Base-by-base conservation (phyloP, 257 asterid genomes). In the Oldenlandia corymbosa region DNA sequence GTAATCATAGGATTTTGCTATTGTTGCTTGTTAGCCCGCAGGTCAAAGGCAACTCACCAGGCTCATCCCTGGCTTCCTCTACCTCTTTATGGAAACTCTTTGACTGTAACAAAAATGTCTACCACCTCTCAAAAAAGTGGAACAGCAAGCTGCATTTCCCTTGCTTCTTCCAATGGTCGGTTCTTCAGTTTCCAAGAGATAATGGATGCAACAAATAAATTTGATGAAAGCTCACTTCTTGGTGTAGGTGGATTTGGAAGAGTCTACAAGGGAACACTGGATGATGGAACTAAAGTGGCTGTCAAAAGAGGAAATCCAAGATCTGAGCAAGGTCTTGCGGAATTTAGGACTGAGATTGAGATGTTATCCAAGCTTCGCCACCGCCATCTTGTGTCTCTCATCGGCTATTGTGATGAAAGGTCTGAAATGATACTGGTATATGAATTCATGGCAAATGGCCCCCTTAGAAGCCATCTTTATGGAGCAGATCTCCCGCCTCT, bases 221-320 rank as follows among this genome's bases (percentile, higher is more conserved):
- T 79, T 2, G 84, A 79, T 24, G 84, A 79, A 58, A 52, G 42
- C 64, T 55, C 70, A 73, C 84, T 79, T 64, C 84, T 79, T 26
- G 84, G 84, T 42, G 77, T 79, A 48, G 84, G 84, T 37, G 84
- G 84, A 50, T 79, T 79, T 21, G 84, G 84, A 37, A 73, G 79
- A 71, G 84, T 79, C 7, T 79, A 79, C 61, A 79, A 73, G 74
- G 84, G 84, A 63, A 76, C 77, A 47, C 56, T 79, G 51, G 84
- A 76, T 64, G 84, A 79, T 42, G 84, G 84, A 14, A 70, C 75
- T 46, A 49, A 45, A 11, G 69, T 79, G 13, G 84, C 84, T 28
- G 81, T 79, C 50, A 79, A 79, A 65, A 76, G 84, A 64, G 84
- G 84, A 47, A 79, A 79, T 57, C 72, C 79, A 45, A 71, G 81